phyloP scores from a whole-genome alignment of 331 rosid species.

The Acacia concinna region DNA sequence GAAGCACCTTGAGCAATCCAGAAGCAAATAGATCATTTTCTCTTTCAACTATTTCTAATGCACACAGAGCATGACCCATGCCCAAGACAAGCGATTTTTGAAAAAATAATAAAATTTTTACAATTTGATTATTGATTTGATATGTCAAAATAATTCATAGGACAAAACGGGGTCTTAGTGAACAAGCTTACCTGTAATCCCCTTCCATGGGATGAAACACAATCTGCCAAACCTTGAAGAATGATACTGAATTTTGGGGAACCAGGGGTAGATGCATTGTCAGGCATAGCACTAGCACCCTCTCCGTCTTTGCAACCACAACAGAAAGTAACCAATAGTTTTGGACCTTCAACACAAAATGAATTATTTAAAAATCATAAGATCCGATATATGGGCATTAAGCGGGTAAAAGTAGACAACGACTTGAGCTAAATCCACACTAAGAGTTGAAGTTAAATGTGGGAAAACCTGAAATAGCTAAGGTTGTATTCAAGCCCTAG shows the following conservation, averaged over 20 bases:
- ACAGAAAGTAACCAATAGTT: conserved; percentile 66
- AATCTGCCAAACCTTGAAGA: conserved; percentile 75
- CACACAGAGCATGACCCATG: not conserved
- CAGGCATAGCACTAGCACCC: conserved; percentile 36
- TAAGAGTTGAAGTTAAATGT: conserved; percentile 23
- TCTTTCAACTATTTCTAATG: not conserved
- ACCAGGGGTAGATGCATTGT: conserved; percentile 39
- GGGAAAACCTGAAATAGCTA: conserved; percentile 6
- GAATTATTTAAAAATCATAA: conserved; percentile 16
- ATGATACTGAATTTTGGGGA: conserved; percentile 42
- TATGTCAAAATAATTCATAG: not conserved
- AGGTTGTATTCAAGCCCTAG: not conserved
- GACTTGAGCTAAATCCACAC: not conserved
- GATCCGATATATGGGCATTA: conserved; percentile 17
- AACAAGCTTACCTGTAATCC: conserved; percentile 52
- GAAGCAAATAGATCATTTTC: not conserved
- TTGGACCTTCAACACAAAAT: conserved; percentile 68
- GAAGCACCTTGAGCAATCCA: not conserved
- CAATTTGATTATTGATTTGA: not conserved
- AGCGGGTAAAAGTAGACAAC: conserved; percentile 12
- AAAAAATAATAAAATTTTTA: not conserved
- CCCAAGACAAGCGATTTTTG: not conserved
- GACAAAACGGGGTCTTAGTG: not conserved
- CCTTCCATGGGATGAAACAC: conserved; percentile 53
- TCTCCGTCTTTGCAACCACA: conserved; percentile 56